phyloP scores from a whole-genome alignment of 1,139 yeast species.

The Meyerozyma smithsonii region DNA sequence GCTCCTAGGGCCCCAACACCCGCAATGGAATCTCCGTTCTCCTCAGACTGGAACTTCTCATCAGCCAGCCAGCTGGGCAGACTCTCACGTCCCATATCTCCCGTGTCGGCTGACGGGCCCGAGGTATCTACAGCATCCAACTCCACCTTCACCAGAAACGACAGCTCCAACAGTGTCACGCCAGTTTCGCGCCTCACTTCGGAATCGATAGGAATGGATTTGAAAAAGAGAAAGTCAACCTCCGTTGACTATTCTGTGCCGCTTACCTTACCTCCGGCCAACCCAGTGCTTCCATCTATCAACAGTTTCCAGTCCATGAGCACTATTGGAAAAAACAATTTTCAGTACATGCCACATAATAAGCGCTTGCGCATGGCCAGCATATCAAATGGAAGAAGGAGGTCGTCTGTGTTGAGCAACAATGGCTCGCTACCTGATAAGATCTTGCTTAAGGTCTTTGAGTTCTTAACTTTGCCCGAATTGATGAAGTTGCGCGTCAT shows the following conservation, averaged over 20 bases:
- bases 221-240: not conserved
- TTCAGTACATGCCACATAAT: slow-evolving; percentile 50
- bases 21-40: slow-evolving; percentile 5
- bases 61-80: slow-evolving; percentile 3
- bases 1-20: slow-evolving; percentile 1
- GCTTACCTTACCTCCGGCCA: slow-evolving; percentile 29
- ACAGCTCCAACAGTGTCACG: slow-evolving; percentile 6
- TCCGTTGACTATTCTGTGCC: not conserved
- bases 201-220: not conserved
- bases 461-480: slow-evolving; percentile 47
- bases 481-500: slow-evolving; percentile 54
- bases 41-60: slow-evolving; percentile 14
- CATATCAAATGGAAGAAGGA: slow-evolving; percentile 36
- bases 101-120: slow-evolving; percentile 12
- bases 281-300: slow-evolving; percentile 30
- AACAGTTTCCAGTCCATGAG: slow-evolving; percentile 20
- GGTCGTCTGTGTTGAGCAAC: slow-evolving; percentile 51
- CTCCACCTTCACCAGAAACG: slow-evolving; percentile 4
- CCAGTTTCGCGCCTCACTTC: slow-evolving; percentile 6
- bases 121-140: slow-evolving; percentile 7
- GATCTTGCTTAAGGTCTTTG: slow-evolving; percentile 48
- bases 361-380: slow-evolving; percentile 46
- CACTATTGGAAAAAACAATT: slow-evolving; percentile 11
- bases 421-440: slow-evolving; percentile 58
- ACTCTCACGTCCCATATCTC: slow-evolving; percentile 22